Conservation (phyloP, 805 yeast species). For the Wickerhamomyces strasburgensis region DNA sequence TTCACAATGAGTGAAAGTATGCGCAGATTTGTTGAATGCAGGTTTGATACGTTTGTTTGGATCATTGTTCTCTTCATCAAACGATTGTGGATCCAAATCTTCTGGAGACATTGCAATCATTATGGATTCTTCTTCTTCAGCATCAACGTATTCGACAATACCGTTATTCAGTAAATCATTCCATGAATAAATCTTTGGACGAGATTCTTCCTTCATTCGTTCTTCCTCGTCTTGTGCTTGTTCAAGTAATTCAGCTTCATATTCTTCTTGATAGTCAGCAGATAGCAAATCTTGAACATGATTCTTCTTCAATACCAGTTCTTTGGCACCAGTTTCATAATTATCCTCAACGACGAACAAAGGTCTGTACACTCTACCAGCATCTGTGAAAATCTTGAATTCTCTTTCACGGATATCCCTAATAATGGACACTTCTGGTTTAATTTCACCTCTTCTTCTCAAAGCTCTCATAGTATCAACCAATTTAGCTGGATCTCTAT, state of each 20-base stretch:
- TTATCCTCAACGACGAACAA: slow-evolving; percentile 90
- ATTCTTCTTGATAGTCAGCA: slow-evolving; percentile 47
- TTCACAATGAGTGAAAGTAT: slow-evolving; percentile 97
- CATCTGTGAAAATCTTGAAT: slow-evolving; percentile 94
- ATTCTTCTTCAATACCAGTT: slow-evolving; percentile 77
- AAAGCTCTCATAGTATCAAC: slow-evolving; percentile 86
- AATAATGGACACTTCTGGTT: slow-evolving; percentile 93
- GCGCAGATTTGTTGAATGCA: slow-evolving; percentile 51
- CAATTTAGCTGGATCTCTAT: slow-evolving; percentile 89
- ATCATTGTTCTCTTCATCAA: slow-evolving; percentile 34
- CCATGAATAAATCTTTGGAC: slow-evolving; percentile 63
- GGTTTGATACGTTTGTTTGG: slow-evolving; percentile 82
- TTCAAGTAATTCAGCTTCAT: slow-evolving; percentile 33
- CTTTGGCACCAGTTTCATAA: slow-evolving; percentile 56
- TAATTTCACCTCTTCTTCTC: slow-evolving; percentile 92
- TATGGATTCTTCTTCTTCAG: slow-evolving; percentile 97
- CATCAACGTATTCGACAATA: slow-evolving; percentile 93
- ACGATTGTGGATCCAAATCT: slow-evolving; percentile 68
- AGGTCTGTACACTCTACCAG: slow-evolving; percentile 97
- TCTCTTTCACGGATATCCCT: slow-evolving; percentile 97
- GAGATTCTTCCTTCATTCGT: slow-evolving; percentile 1
- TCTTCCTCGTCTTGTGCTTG: slow-evolving; percentile 30
- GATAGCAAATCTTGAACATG: slow-evolving; percentile 71
- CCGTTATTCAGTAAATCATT: slow-evolving; percentile 76
- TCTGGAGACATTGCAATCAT: slow-evolving; percentile 99